These are phyloP conservation scores for Silene vulgaris DNA, from an alignment of 179 eudicot genomes.

Conservation along the genomic window DNA sequence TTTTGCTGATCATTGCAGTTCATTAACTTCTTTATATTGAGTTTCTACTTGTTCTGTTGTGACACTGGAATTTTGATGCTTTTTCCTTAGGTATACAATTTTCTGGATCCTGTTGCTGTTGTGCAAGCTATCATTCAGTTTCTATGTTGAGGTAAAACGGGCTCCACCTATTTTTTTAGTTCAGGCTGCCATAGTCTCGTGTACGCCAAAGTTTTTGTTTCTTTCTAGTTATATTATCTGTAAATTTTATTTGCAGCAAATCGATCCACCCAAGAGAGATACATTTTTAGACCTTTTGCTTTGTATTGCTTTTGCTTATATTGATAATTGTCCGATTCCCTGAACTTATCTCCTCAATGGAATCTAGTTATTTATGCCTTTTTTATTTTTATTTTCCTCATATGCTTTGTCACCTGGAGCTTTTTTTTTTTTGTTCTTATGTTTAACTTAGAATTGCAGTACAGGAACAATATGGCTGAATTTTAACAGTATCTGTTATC, in stretches of 20 bases:
- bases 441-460: neutral
- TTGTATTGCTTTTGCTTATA: neutral
- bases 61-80: conserved; percentile 4
- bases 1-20: conserved; percentile 13
- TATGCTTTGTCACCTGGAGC: conserved; percentile 1
- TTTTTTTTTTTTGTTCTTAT: neutral
- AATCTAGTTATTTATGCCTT: neutral
- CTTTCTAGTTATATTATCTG: neutral
- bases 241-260: neutral
- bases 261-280: neutral
- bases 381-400: neutral
- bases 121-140: conserved; percentile 95
- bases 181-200: neutral
- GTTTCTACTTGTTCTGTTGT: neutral
- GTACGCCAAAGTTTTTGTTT: conserved; percentile 5
- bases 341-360: neutral
- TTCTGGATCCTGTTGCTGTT: conserved; percentile 85
- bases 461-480: neutral
- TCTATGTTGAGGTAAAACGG: conserved; percentile 77
- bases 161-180: conserved; percentile 5
- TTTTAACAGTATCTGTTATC: conserved; percentile 9
- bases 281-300: neutral
- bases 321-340: neutral
- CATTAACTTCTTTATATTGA: conserved; percentile 12
- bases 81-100: conserved; percentile 62